Base-by-base conservation (phyloP, 2,329 filamentous ascomycete genomes). In the Leptographium radiaticola region DNA sequence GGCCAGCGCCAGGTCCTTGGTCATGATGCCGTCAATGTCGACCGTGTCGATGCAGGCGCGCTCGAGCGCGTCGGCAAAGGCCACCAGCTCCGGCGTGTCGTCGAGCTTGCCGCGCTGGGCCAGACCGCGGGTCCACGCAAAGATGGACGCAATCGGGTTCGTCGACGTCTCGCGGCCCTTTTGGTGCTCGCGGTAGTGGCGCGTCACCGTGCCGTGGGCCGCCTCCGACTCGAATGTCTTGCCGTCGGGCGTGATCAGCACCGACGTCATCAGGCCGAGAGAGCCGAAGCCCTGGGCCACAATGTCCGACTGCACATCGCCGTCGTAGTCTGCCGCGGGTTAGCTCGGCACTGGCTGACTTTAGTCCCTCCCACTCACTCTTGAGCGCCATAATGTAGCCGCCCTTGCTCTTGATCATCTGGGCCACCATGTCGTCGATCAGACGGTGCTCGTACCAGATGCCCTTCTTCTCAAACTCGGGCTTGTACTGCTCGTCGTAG, bases 391-490 rank as follows among this genome's bases (percentile, higher is more conserved):
- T 96, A 68, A 97, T 82, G 73, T 93, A 96, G 59, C 93, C 93
- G 63, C 93, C 93, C 65, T 85, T 82, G 73, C 87, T 93, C 87
- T 98, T 98, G 79, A 98, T 87, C 93, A 98, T 98, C 80, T 98
- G 93, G 50, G 93, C 93, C 60, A 98, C 93, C 93, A 98, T 97
- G 74, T 98, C 93, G 73, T 98, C 93, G 67, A 98, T 97, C 62
- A 98, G 79, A 66, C 93, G 87, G 76, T 98, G 93, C 83, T 98
- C 93, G 69, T 98, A 97, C 93, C 93, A 97, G 74, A 97, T 95
- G 59, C 81, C 81, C 77, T 89, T 88, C 66, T 84, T 84, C 68
- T 96, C 90, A 63, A 97, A 97, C 46, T 88, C 80, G 68, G 81
- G 78, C 78, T 87, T 85, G 78, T 97, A 98, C 63, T 84, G 75